Evolutionary conservation across 495 filamentous ascomycete genomes (phyloP).

Genomic region (Penicillium diatomitis): DNA sequence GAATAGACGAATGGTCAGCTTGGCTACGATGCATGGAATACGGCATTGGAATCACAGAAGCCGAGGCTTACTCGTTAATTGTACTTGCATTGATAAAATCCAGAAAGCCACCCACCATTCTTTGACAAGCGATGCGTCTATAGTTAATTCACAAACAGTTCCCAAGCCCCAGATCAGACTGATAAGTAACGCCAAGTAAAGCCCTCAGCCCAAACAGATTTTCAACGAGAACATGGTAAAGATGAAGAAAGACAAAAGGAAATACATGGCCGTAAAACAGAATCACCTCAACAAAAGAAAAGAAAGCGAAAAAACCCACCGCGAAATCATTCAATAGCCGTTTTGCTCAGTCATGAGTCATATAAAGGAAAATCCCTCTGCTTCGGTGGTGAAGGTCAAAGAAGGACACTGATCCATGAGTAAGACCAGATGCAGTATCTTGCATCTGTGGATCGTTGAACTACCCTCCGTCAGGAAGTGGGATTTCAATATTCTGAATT

Average conservation of each 20-base stretch:
- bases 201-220: neutral
- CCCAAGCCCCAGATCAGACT: neutral
- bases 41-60: too few relatives aligned
- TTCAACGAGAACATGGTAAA: neutral
- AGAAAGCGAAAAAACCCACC: neutral
- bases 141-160: neutral
- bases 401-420: too few relatives aligned
- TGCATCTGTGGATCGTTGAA: too few relatives aligned
- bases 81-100: neutral
- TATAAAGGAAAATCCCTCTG: neutral
- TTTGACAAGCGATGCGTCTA: conserved; percentile 4
- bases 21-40: too few relatives aligned
- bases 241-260: neutral
- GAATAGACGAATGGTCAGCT: too few relatives aligned
- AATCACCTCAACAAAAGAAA: neutral
- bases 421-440: too few relatives aligned
- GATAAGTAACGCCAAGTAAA: neutral
- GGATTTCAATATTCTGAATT: neutral
- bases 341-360: too few relatives aligned
- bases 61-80: neutral
- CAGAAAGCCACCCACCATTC: conserved; percentile 4
- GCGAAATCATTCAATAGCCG: neutral
- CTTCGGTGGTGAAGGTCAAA: neutral
- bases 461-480: too few relatives aligned
- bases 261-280: neutral